A percentile compares a stretch with the other conserved stretches of the same genome.
These are phyloP conservation scores for Xylona heveae DNA, from an alignment of 495 filamentous ascomycete species.

Conservation along the genomic window DNA sequence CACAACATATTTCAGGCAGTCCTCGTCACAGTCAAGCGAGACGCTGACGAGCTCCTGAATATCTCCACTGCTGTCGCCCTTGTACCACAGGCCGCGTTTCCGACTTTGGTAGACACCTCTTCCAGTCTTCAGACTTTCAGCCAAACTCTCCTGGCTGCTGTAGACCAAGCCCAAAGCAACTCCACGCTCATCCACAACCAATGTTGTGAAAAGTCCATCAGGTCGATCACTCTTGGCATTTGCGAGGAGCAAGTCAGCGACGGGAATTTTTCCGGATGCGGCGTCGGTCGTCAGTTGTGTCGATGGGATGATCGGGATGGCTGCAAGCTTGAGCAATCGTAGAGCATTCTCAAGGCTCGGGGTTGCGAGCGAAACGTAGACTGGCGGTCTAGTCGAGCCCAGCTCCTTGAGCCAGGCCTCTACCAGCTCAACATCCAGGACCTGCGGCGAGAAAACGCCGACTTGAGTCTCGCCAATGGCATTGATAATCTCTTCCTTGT, in stretches of 20 bases:
- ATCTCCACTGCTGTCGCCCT: conserved; percentile 85
- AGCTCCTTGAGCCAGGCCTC: conserved; percentile 21
- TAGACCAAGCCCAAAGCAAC: conserved; percentile 76
- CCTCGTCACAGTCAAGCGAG: conserved; percentile 75
- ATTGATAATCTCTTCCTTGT: conserved; percentile 28
- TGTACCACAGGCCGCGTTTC: conserved; percentile 90
- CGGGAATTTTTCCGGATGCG: conserved; percentile 33
- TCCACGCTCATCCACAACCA: conserved; percentile 79
- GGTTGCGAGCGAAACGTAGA: conserved; percentile 16
- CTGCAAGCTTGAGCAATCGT: conserved; percentile 22
- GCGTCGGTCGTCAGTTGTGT: conserved; percentile 41
- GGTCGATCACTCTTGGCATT: conserved; percentile 54
- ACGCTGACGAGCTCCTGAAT: conserved; percentile 73
- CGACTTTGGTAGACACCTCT: conserved; percentile 89
- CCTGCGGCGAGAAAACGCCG: conserved; percentile 26
- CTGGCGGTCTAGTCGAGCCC: conserved; percentile 19
- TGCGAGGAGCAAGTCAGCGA: conserved; percentile 45
- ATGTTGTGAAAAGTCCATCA: conserved; percentile 71
- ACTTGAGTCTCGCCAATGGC: conserved; percentile 27
- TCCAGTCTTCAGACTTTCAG: conserved; percentile 67
- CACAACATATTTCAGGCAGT: conserved; percentile 77
- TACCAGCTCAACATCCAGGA: conserved; percentile 15
- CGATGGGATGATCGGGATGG: conserved; percentile 61
- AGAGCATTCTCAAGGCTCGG: conserved; percentile 3
- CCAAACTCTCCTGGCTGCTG: conserved; percentile 75